Evolutionary conservation across 371 early-diverging fungal species (phyloP).

Genomic region (Lichtheimia hyalospora): DNA sequence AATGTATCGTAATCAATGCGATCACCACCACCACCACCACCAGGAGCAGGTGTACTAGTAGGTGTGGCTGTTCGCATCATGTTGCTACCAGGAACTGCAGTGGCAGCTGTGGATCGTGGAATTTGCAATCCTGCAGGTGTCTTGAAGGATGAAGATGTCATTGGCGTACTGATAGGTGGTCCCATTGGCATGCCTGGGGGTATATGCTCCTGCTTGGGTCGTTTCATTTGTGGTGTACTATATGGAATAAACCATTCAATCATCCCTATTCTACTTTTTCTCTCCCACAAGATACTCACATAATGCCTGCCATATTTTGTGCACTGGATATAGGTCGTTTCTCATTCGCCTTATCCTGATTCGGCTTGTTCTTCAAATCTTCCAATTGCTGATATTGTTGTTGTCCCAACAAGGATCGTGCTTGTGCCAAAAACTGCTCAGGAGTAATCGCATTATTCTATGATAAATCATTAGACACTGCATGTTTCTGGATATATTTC

Average conservation of each 20-base stretch:
- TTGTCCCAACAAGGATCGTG: slow-evolving; percentile 35
- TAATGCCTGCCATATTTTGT: slow-evolving; percentile 33
- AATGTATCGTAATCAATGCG: slow-evolving; percentile 63
- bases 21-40: slow-evolving; percentile 10
- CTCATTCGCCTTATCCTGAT: slow-evolving; percentile 8
- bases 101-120: slow-evolving; percentile 17
- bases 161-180: slow-evolving; percentile 15
- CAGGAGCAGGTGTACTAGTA: slow-evolving; percentile 12
- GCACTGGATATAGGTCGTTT: slow-evolving; percentile 25
- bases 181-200: slow-evolving; percentile 34
- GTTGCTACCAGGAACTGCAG: slow-evolving; percentile 11
- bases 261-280: background rate
- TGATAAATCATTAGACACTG: background rate
- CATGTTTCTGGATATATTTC: background rate
- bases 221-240: slow-evolving; percentile 34
- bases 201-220: slow-evolving; percentile 18
- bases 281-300: slow-evolving; percentile 29
- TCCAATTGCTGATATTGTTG: slow-evolving; percentile 48
- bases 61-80: slow-evolving; percentile 1
- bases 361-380: slow-evolving; percentile 38
- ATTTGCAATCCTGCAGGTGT: slow-evolving; percentile 35
- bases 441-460: slow-evolving; percentile 37
- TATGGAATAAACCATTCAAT: background rate
- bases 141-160: slow-evolving; percentile 28
- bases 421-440: slow-evolving; percentile 37